Evolutionary conservation across 2,329 filamentous ascomycete species (phyloP), one percentile per base, ranked within the genome.

Genomic region (Pseudocercospora eumusae): DNA sequence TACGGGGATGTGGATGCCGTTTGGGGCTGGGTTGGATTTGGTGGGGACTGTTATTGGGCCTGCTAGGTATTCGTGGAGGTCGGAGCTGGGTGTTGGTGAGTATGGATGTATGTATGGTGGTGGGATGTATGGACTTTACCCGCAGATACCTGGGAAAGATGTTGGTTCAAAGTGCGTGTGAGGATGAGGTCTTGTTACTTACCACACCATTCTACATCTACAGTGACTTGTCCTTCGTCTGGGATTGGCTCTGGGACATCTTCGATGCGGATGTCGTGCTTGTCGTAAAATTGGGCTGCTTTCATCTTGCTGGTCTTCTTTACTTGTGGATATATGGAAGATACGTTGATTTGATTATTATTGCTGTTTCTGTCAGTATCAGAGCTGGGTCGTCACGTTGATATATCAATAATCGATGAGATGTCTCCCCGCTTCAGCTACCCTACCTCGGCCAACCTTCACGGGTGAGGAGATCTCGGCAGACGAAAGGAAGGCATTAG

Each of bases 151-250:
- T 62, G 15, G 15, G n/a, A 7, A 5, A 18, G 15, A n/a, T 27
- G 21, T 28, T 28, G 9, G 27, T 7, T 9, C 10, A 11, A 2
- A 11, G 10, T 50, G 50, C 18, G 20, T 18, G 11, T 31, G 42
- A 42, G 15, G 23, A 25, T 20, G 9, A n/a, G 5, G 7, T 28
- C 15, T 36, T 45, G 44, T 11, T n/a, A 54, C 54, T 63, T 18
- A 64, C 69, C 68, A 60, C 64, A 68, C 68, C 68, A 70, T 44
- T 64, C 64, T 23, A 70, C 63, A 31, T 69, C 66, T 54, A 70
- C 57, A 23, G 67, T 50, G 23, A 72, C 45, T 54, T 72, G 64
- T 5, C 59, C 65, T 23, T 64, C 60, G 7, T 49, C 45, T n/a
- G 63, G 62, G 27, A 59, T 44, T 6, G 70, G 70, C 42, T 68